Conservation (phyloP, 345 rosid species). For the Syzygium oleosum region DNA sequence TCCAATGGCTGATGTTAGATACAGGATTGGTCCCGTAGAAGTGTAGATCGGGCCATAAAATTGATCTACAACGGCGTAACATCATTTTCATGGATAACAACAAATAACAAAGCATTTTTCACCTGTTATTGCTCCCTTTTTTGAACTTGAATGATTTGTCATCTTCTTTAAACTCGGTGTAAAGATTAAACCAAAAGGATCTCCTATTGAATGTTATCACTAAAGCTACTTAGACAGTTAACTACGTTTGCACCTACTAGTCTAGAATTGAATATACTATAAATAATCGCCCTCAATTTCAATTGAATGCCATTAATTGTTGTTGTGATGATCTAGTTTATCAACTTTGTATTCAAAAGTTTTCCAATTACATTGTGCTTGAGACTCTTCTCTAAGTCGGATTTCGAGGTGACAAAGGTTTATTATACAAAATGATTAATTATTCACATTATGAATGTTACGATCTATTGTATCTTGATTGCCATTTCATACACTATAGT, state of each 20-base stretch:
- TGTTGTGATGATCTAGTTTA: background rate
- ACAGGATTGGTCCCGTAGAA: no score
- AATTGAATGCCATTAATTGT: background rate
- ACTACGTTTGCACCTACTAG: background rate
- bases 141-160: background rate
- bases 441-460: no score
- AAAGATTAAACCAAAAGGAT: background rate
- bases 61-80: background rate
- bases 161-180: background rate
- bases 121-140: background rate
- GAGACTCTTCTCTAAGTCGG: no score
- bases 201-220: background rate
- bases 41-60: background rate
- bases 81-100: background rate
- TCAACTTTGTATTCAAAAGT: background rate
- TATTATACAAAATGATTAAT: no score
- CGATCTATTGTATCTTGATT: no score
- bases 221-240: background rate
- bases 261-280: background rate
- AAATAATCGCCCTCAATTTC: background rate
- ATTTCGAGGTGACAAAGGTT: no score
- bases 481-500: no score
- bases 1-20: no score
- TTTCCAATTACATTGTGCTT: no score
- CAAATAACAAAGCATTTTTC: background rate